These are phyloP conservation scores for Teunomyces aglyptinius DNA, from an alignment of 805 yeast genomes.

Conservation along the genomic window DNA sequence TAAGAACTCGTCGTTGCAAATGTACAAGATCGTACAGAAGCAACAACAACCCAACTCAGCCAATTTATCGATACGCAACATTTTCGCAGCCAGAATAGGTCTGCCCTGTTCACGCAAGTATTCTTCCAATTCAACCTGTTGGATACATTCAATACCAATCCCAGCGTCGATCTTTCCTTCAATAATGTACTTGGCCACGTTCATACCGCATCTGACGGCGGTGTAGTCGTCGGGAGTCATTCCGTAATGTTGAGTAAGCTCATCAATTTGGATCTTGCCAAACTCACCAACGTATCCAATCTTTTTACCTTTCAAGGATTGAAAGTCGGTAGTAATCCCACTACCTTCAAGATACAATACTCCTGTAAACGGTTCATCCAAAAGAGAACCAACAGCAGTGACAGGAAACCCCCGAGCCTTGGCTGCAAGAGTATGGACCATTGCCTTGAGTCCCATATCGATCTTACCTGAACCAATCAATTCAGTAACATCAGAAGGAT, in stretches of 20 bases:
- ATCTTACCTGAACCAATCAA: constrained; percentile 55
- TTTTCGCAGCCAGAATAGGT: constrained; percentile 46
- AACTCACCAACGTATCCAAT: constrained; percentile 61
- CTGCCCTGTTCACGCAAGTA: constrained; percentile 43
- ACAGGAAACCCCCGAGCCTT: constrained; percentile 59
- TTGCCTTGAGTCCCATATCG: constrained; percentile 59
- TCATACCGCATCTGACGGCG: constrained; percentile 60
- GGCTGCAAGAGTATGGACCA: constrained; percentile 60
- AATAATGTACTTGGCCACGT: constrained; percentile 53
- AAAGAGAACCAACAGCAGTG: constrained; percentile 52
- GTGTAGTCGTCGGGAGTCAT: constrained; percentile 56
- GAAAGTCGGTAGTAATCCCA: constrained; percentile 52
- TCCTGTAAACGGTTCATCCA: constrained; percentile 60
- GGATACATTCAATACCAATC: constrained; percentile 58
- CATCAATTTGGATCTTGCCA: constrained; percentile 58
- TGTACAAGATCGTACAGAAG: constrained; percentile 56
- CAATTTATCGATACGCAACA: constrained; percentile 54
- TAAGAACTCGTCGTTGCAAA: constrained; percentile 50
- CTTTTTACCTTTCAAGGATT: constrained; percentile 49
- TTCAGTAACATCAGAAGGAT: constrained; percentile 58
- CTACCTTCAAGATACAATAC: constrained; percentile 49
- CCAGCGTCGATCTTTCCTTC: constrained; percentile 59
- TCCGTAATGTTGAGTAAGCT: constrained; percentile 53
- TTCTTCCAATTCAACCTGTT: constrained; percentile 57
- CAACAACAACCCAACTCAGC: constrained; percentile 61